A percentile compares a stretch with the other conserved stretches of the same genome.
These are phyloP conservation scores for Nakazawaea holstii DNA, from an alignment of 805 yeast species.

Conservation along the genomic window DNA sequence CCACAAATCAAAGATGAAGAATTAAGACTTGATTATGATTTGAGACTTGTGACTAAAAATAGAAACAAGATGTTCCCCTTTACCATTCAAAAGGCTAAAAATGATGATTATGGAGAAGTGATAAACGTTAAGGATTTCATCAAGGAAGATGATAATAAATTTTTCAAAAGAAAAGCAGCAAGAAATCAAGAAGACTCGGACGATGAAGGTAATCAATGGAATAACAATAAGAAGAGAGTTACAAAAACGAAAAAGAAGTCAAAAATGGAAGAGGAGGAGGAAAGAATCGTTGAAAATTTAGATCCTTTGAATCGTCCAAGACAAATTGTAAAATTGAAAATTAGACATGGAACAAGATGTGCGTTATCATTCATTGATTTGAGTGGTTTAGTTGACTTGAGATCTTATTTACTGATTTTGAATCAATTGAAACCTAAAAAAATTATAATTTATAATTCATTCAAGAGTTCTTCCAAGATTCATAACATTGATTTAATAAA, in stretches of 20 bases:
- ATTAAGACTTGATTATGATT: conserved; percentile 50
- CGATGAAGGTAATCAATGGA: conserved; percentile 32
- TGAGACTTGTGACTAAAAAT: conserved; percentile 40
- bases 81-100: conserved; percentile 39
- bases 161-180: conserved; percentile 18
- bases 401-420: conserved; percentile 74
- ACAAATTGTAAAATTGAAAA: conserved; percentile 28
- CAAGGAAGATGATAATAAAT: conserved; percentile 41
- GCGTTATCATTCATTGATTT: conserved; percentile 73
- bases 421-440: conserved; percentile 76
- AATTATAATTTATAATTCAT: conserved; percentile 46
- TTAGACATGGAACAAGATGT: conserved; percentile 53
- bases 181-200: conserved; percentile 17
- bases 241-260: conserved; percentile 16
- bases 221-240: conserved; percentile 22
- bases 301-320: conserved; percentile 50
- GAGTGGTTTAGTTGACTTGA: conserved; percentile 75
- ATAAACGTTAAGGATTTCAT: conserved; percentile 63
- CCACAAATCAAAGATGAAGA: conserved; percentile 30
- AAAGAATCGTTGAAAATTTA: conserved; percentile 24
- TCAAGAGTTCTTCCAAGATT: conserved; percentile 18
- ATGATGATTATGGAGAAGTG: conserved; percentile 85
- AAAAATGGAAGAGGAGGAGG: conserved; percentile 15
- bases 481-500: neutral
- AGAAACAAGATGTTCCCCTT: conserved; percentile 74